These are phyloP conservation scores for Stephania yunnanensis DNA, from an alignment of 164 flowering plant genomes.

Conservation along the genomic window DNA sequence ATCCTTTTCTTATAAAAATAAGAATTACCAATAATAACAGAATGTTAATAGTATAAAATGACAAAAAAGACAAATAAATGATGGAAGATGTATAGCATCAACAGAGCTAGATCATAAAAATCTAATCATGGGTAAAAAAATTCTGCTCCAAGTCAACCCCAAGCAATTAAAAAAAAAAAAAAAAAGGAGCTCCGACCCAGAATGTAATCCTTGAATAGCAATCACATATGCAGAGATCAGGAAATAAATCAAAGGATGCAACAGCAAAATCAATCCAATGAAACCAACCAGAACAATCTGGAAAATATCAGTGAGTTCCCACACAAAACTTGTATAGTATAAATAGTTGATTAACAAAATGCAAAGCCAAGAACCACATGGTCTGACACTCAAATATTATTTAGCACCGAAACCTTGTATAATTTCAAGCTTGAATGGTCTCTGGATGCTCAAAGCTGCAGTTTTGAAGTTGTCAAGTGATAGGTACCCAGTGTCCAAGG, in stretches of 20 bases:
- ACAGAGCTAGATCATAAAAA: neutral
- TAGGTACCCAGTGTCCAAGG: conserved; percentile 51
- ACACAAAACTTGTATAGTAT: neutral
- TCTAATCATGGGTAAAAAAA: neutral
- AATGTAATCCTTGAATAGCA: too few species aligned
- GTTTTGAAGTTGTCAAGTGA: conserved; percentile 64
- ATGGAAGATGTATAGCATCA: neutral
- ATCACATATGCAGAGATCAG: neutral
- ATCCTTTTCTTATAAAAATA: neutral
- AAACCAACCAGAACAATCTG: neutral
- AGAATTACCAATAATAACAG: neutral
- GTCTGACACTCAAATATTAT: neutral
- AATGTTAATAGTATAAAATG: neutral
- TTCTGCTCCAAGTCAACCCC: neutral
- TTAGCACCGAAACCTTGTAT: conserved; percentile 45
- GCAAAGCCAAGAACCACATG: neutral
- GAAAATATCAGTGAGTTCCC: neutral
- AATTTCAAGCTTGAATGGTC: conserved; percentile 75
- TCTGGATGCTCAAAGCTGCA: conserved; percentile 48
- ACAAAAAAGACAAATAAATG: neutral
- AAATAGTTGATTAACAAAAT: neutral
- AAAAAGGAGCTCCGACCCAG: too few species aligned
- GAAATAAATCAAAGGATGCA: conserved; percentile 1
- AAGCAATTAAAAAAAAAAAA: too few species aligned
- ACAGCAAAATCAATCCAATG: neutral